phyloP scores from a whole-genome alignment of 345 rosid genomes.

The Iberis pinnata region DNA sequence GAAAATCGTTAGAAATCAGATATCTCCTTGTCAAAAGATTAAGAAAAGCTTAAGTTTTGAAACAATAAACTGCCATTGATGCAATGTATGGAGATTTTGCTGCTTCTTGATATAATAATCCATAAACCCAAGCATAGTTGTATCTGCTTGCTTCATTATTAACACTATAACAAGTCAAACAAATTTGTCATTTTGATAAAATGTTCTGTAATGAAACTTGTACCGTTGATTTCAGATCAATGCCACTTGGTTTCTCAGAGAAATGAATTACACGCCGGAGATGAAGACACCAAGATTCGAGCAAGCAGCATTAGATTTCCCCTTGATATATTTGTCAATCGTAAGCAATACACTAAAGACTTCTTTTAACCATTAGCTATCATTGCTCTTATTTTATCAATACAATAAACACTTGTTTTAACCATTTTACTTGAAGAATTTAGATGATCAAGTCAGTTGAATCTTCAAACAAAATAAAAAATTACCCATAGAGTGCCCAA shows the following conservation, averaged over 20 bases:
- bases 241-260: conserved; percentile 69
- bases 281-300: too few species aligned
- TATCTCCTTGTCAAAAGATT: conserved; percentile 56
- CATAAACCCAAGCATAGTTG: conserved; percentile 49
- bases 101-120: conserved; percentile 56
- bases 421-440: too few species aligned
- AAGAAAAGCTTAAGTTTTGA: conserved; percentile 61
- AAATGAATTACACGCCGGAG: conserved; percentile 54
- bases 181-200: background rate
- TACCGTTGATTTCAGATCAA: conserved; percentile 66
- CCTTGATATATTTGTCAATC: too few species aligned
- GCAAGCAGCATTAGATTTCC: too few species aligned
- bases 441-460: too few species aligned
- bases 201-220: background rate
- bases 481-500: too few species aligned
- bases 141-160: conserved; percentile 48
- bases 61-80: conserved; percentile 83
- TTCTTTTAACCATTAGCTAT: too few species aligned
- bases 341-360: too few species aligned
- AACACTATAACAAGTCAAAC: conserved; percentile 8
- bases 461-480: too few species aligned
- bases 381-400: too few species aligned
- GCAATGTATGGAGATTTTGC: conserved; percentile 57
- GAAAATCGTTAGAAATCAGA: conserved; percentile 77
- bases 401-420: too few species aligned